These are phyloP conservation scores for Diplodia sapinea DNA, from an alignment of 2,329 filamentous ascomycete genomes.

Conservation along the genomic window DNA sequence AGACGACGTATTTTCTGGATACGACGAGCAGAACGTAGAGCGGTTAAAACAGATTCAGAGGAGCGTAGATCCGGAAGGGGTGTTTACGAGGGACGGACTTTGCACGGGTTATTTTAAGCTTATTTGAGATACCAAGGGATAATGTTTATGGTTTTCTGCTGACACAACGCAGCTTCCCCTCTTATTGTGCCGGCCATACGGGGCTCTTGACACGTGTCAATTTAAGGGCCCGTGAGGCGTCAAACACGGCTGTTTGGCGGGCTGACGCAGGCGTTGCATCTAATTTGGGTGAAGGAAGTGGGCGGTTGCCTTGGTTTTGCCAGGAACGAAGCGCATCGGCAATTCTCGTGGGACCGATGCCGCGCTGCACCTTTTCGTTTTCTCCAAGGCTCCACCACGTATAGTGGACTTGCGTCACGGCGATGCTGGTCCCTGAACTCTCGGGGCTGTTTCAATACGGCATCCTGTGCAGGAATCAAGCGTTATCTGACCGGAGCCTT, in stretches of 20 bases:
- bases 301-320: background rate
- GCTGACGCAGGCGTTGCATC: background rate
- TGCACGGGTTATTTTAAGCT: constrained; percentile 26
- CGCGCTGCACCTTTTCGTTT: too few relatives aligned
- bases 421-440: too few relatives aligned
- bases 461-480: too few relatives aligned
- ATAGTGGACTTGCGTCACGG: too few relatives aligned
- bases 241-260: background rate
- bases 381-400: too few relatives aligned
- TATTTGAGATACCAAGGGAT: constrained; percentile 26
- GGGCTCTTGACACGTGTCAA: background rate
- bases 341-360: background rate
- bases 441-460: too few relatives aligned
- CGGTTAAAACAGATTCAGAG: constrained; percentile 29
- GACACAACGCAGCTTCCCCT: background rate
- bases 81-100: constrained; percentile 34
- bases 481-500: background rate
- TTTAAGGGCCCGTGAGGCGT: background rate
- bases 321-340: background rate
- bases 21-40: constrained; percentile 34
- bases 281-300: background rate
- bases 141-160: constrained; percentile 22
- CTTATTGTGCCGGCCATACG: background rate
- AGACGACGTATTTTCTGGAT: constrained; percentile 36
- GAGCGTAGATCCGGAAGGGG: constrained; percentile 34